phyloP scores from a whole-genome alignment of 345 rosid genomes.

The Lumnitzera racemosa region DNA sequence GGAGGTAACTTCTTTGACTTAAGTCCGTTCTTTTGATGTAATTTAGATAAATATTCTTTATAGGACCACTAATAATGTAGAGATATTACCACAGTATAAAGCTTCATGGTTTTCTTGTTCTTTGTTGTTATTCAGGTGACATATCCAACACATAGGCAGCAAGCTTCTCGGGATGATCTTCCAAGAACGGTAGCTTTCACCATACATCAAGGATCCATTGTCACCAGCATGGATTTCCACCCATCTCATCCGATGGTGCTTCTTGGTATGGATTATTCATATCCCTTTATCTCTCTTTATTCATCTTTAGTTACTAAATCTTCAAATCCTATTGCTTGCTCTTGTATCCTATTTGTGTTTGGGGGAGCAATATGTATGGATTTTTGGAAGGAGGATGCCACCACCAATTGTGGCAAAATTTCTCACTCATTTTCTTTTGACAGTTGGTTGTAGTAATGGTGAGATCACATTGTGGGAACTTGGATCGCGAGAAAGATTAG shows the following conservation, averaged over 20 bases:
- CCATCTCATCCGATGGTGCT: constrained; percentile 60
- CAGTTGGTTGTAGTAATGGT: constrained; percentile 79
- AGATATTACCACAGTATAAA: neutral
- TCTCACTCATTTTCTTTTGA: constrained; percentile 20
- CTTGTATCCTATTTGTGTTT: too few relatives aligned
- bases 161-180: constrained; percentile 64
- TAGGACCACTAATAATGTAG: neutral
- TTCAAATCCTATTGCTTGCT: too few relatives aligned
- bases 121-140: constrained; percentile 43
- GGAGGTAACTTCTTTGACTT: constrained; percentile 41
- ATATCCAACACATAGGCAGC: constrained; percentile 51
- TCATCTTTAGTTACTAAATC: too few relatives aligned
- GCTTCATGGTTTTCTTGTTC: constrained; percentile 5
- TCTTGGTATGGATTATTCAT: constrained; percentile 48
- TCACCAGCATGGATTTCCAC: constrained; percentile 89
- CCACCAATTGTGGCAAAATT: constrained; percentile 1
- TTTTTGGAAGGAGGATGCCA: neutral
- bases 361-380: neutral
- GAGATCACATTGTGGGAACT: constrained; percentile 86
- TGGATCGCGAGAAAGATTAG: constrained; percentile 47
- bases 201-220: constrained; percentile 67
- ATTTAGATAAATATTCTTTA: neutral
- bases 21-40: neutral
- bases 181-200: constrained; percentile 66
- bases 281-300: neutral